Evolutionary conservation across 345 rosid genomes (phyloP).

Genomic region (Linum tenue): DNA sequence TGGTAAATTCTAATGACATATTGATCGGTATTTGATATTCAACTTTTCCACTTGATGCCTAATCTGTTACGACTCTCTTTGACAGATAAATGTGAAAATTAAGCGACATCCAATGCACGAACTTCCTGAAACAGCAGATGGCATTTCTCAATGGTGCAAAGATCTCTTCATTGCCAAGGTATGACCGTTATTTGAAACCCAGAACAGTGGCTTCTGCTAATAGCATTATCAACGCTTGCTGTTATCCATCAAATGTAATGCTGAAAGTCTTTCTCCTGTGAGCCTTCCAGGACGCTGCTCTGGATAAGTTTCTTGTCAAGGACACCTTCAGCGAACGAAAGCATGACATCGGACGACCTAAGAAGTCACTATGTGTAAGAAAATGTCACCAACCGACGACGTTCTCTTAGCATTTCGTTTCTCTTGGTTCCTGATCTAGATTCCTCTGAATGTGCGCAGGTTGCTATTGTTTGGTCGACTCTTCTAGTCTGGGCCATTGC

Average conservation of each 20-base stretch:
- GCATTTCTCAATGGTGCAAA: slow-evolving; percentile 89
- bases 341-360: slow-evolving; percentile 56
- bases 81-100: slow-evolving; percentile 71
- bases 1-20: slow-evolving; percentile 32
- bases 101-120: slow-evolving; percentile 69
- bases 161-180: slow-evolving; percentile 85
- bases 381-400: not conserved
- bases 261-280: not conserved
- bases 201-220: not conserved
- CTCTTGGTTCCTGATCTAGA: not conserved
- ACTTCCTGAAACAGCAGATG: slow-evolving; percentile 81
- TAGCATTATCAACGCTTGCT: not conserved
- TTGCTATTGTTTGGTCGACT: slow-evolving; percentile 51
- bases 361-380: slow-evolving; percentile 63
- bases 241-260: too few species aligned
- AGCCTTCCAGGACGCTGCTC: slow-evolving; percentile 48
- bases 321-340: slow-evolving; percentile 60
- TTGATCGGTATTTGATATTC: not conserved
- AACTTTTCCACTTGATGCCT: not conserved
- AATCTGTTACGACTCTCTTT: slow-evolving; percentile 15
- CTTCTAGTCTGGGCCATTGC: slow-evolving; percentile 41
- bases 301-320: slow-evolving; percentile 62
- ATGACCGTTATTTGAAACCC: not conserved
- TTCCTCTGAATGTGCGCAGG: slow-evolving; percentile 32
- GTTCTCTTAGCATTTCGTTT: not conserved